Conservation (phyloP, 192 early-diverging fungal genomes). For the Coemansia sp. region DNA sequence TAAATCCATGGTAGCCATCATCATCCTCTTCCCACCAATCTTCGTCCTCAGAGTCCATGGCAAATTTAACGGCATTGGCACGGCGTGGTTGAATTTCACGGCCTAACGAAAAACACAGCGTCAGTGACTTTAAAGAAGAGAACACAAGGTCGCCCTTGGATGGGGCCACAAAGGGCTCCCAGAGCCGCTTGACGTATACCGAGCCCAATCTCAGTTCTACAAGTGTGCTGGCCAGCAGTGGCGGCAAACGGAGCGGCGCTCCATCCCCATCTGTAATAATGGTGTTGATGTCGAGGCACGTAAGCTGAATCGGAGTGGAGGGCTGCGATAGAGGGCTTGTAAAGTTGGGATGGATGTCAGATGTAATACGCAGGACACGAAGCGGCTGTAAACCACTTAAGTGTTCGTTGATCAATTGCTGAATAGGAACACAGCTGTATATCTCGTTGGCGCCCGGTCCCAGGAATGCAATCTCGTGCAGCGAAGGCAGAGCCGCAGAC, state of each 20-base stretch:
- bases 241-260: background rate
- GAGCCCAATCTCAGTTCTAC: constrained; percentile 12
- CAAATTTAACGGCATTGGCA: background rate
- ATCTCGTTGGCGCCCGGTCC: too few species aligned
- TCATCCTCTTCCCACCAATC: background rate
- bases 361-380: background rate
- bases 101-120: background rate
- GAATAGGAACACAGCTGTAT: background rate
- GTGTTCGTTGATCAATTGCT: background rate
- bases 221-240: constrained; percentile 1
- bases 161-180: constrained; percentile 7
- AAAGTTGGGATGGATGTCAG: constrained; percentile 3
- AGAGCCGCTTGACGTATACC: background rate
- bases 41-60: background rate
- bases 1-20: background rate
- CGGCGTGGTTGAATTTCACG: background rate
- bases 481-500: background rate
- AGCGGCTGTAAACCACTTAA: background rate
- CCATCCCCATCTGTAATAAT: background rate
- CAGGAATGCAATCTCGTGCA: too few species aligned
- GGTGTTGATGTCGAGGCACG: background rate
- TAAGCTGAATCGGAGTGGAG: background rate
- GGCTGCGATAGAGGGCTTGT: background rate
- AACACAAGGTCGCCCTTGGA: constrained; percentile 3
- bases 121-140: constrained; percentile 7